These are phyloP conservation scores for Stephanocyclus meneghinianus DNA, from an alignment of 352 stramenopile genomes.

Conservation along the genomic window DNA sequence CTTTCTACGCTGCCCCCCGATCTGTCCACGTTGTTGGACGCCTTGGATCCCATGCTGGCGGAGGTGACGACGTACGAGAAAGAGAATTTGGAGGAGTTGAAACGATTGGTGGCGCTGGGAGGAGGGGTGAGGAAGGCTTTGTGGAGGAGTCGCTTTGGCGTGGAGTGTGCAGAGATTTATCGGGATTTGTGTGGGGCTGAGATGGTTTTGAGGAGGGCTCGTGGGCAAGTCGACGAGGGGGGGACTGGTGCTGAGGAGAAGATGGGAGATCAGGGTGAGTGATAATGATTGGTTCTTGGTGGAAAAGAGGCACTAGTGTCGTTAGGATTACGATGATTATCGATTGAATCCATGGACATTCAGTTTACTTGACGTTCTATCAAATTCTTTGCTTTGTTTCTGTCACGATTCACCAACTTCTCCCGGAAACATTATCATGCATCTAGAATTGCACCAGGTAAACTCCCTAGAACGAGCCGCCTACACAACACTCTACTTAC, in stretches of 20 bases:
- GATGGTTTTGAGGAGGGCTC: slow-evolving; percentile 47
- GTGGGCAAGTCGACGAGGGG: not conserved
- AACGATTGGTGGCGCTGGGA: slow-evolving; percentile 50
- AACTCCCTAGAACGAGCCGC: slow-evolving; percentile 73
- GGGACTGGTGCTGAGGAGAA: not conserved
- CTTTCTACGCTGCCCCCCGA: slow-evolving; percentile 74
- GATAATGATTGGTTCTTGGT: slow-evolving; percentile 22
- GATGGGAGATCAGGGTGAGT: slow-evolving; percentile 28
- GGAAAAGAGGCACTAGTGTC: not conserved
- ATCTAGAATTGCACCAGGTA: slow-evolving; percentile 46
- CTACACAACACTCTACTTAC: slow-evolving; percentile 65
- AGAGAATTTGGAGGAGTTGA: slow-evolving; percentile 53
- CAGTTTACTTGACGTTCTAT: not conserved
- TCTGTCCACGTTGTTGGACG: slow-evolving; percentile 66
- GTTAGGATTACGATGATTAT: no score
- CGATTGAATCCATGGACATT: not conserved
- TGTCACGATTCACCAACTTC: not conserved
- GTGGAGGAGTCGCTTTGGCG: slow-evolving; percentile 46
- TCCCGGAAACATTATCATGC: not conserved
- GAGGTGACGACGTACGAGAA: slow-evolving; percentile 62
- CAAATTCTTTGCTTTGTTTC: not conserved
- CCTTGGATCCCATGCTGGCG: slow-evolving; percentile 63
- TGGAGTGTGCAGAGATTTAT: slow-evolving; percentile 70
- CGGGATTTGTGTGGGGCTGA: slow-evolving; percentile 69
- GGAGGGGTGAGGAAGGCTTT: slow-evolving; percentile 53